Conservation (phyloP, 331 rosid species). For the Cydonia oblonga region DNA sequence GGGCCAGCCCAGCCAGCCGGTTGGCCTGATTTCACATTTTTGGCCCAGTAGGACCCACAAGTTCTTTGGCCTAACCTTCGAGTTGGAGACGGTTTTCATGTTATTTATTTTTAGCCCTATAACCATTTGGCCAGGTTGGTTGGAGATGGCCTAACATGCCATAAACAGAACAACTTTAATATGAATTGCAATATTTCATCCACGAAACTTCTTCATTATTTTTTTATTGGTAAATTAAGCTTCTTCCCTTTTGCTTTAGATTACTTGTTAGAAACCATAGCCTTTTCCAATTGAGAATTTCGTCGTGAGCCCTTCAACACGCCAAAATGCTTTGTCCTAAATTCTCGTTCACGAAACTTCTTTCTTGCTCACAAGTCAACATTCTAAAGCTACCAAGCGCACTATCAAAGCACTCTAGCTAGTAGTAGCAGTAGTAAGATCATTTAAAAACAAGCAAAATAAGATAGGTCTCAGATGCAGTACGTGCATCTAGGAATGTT, state of each 20-base stretch:
- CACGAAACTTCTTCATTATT: not conserved
- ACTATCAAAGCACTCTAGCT: not conserved
- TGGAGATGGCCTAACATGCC: not conserved
- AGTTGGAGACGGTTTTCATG: not conserved
- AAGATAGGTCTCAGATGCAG: not conserved
- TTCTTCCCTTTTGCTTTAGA: not conserved
- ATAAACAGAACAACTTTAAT: not conserved
- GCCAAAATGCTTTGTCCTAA: not conserved
- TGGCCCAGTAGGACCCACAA: no score
- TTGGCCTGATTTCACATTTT: no score
- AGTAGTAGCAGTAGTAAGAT: not conserved
- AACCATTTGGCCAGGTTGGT: no score
- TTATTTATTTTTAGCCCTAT: not conserved
- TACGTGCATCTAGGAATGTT: not conserved
- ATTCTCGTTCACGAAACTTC: not conserved
- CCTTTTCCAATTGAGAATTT: not conserved
- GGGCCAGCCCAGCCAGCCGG: no score
- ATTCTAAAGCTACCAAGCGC: not conserved
- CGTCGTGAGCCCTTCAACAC: not conserved
- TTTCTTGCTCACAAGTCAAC: not conserved
- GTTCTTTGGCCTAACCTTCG: accelerated
- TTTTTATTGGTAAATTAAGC: not conserved
- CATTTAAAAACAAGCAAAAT: not conserved
- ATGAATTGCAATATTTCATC: not conserved
- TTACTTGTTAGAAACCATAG: not conserved